A percentile compares a stretch with the other conserved stretches of the same genome.
Evolutionary conservation across 768 basidiomycete genomes (phyloP).

Genomic region (Suillus variegatus): DNA sequence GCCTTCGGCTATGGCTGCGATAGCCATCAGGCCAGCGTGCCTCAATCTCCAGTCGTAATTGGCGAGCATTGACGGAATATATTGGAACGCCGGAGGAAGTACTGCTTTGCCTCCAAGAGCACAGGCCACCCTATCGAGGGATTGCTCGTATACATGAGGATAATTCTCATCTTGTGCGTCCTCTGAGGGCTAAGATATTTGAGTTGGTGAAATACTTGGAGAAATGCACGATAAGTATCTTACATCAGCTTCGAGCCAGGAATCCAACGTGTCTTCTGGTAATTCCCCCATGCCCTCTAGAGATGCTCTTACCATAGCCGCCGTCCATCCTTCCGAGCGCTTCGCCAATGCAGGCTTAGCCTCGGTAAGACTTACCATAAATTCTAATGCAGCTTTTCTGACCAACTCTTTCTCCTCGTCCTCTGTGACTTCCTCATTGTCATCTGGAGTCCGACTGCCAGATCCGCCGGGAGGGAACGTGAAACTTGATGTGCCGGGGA

Average conservation of each 20-base stretch:
- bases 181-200: slow-evolving; percentile 53
- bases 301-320: slow-evolving; percentile 70
- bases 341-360: slow-evolving; percentile 69
- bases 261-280: slow-evolving; percentile 56
- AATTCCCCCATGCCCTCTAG: slow-evolving; percentile 83
- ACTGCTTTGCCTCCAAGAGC: slow-evolving; percentile 77
- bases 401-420: slow-evolving; percentile 71
- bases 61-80: slow-evolving; percentile 80
- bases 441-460: slow-evolving; percentile 30
- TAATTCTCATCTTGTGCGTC: slow-evolving; percentile 63
- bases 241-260: slow-evolving; percentile 79
- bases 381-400: slow-evolving; percentile 74
- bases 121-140: slow-evolving; percentile 78
- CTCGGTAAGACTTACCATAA: slow-evolving; percentile 82
- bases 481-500: slow-evolving; percentile 39
- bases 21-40: slow-evolving; percentile 86
- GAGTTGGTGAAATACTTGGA: slow-evolving; percentile 5
- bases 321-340: slow-evolving; percentile 70
- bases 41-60: slow-evolving; percentile 84
- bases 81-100: slow-evolving; percentile 78
- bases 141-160: slow-evolving; percentile 79
- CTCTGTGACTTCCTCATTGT: slow-evolving; percentile 41
- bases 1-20: slow-evolving; percentile 84
- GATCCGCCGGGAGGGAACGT: slow-evolving; percentile 39
- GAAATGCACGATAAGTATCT: slow-evolving; percentile 23